Evolutionary conservation across 78 protist species (phyloP).

Genomic region (Dictyostelium firmibasis): DNA sequence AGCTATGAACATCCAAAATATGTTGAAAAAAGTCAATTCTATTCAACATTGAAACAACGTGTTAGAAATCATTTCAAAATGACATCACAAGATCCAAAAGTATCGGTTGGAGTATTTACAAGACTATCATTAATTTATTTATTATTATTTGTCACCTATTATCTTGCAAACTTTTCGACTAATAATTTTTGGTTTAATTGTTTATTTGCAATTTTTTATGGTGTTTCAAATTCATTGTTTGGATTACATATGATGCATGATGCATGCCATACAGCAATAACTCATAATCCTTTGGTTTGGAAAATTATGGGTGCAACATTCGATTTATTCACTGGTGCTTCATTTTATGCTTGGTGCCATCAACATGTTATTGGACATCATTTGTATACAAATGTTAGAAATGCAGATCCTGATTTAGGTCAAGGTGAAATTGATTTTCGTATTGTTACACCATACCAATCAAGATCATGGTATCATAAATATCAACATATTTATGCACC

Average conservation of each 20-base stretch:
- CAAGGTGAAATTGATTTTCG: slow-evolving; percentile 63
- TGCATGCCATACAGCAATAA: slow-evolving; percentile 35
- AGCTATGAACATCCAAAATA: slow-evolving; percentile 39
- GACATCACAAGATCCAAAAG: slow-evolving; percentile 50
- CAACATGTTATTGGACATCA: slow-evolving; percentile 79
- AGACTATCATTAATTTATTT: neutral
- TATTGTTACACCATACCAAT: slow-evolving; percentile 39
- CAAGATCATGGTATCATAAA: slow-evolving; percentile 49
- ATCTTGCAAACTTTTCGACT: neutral
- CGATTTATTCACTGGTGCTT: slow-evolving; percentile 46
- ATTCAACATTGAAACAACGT: slow-evolving; percentile 12
- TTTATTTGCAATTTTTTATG: slow-evolving; percentile 10
- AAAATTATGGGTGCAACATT: slow-evolving; percentile 9
- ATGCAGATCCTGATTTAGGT: slow-evolving; percentile 66
- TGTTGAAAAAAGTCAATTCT: slow-evolving; percentile 56
- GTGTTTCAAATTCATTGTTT: slow-evolving; percentile 3
- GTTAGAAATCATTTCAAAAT: slow-evolving; percentile 15
- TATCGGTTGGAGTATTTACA: slow-evolving; percentile 9
- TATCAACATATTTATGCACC: slow-evolving; percentile 81
- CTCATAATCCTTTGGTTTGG: slow-evolving; percentile 40
- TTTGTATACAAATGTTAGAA: slow-evolving; percentile 54
- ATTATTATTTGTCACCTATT: neutral
- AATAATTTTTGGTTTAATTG: neutral
- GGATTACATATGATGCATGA: slow-evolving; percentile 64
- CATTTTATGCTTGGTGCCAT: slow-evolving; percentile 56